Conservation (phyloP, 139 green algal species). For the Chlamydomonas asymmetrica region DNA sequence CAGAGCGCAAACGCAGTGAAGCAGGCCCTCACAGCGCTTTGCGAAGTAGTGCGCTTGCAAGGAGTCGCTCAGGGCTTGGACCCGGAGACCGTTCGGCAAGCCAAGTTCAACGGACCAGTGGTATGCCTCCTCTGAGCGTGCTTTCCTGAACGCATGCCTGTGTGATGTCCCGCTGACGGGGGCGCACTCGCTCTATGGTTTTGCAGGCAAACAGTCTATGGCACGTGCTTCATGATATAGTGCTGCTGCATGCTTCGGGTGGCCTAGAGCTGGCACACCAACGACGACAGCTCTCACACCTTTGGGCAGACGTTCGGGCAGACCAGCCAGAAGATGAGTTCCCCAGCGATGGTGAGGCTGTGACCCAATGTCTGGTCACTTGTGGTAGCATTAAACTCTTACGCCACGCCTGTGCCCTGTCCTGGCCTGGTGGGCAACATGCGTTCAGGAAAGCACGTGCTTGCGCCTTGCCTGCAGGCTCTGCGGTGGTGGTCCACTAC, state of each 20-base stretch:
- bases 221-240: constrained; percentile 3
- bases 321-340: not conserved
- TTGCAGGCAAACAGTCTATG: not conserved
- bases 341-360: not conserved
- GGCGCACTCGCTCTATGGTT: not conserved
- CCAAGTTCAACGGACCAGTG: constrained; percentile 11
- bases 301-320: not conserved
- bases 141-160: not conserved
- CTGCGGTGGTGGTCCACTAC: constrained; percentile 1
- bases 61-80: not conserved
- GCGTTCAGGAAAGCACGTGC: not conserved
- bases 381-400: too few species aligned
- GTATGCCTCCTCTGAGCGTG: too few species aligned
- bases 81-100: constrained; percentile 1
- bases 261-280: not conserved
- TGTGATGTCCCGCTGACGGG: too few species aligned
- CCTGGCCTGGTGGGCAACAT: too few species aligned
- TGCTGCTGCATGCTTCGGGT: not conserved
- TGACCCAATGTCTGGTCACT: too few species aligned
- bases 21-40: too few species aligned
- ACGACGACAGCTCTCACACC: not conserved
- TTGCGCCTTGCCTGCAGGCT: constrained; percentile 6
- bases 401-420: too few species aligned
- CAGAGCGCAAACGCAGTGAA: too few species aligned
- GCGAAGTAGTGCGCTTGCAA: too few species aligned